Evolutionary conservation across 2,329 filamentous ascomycete species (phyloP), one percentile per base, ranked within the genome.

Genomic region (Paraphoma chrysanthemicola): DNA sequence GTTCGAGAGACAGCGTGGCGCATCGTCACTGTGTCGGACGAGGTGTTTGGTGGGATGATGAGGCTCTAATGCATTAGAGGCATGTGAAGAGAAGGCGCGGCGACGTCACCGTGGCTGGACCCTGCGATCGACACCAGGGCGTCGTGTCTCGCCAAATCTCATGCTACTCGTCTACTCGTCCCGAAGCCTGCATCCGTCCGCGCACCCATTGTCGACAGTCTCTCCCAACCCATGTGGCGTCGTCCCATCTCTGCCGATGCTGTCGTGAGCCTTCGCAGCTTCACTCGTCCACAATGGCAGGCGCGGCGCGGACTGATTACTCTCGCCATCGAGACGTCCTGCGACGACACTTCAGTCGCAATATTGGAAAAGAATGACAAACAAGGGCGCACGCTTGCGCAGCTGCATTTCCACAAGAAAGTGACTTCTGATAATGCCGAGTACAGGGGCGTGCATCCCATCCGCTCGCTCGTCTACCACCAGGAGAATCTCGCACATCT

Each of bases 321-420:
- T 5, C 84, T 94, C 47, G 90, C 90, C 50, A 93, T 95, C 71
- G 91, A 95, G 75, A 90, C 90, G 9, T 93, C 90, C 2, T 95
- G 94, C 82, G 94, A 98, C 78, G 94, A 98, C 80, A 97, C 93
- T 1, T 93, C 90, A 55, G 93, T 97, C 17, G 90, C 94, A 30
- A 78, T 98, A 46, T 82, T 97, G 39, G 86, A 91, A 51, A 89
- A 87, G 66, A 68, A 77, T 30, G 42, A 28, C 6, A 42, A 54
- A 42, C 10, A 39, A 39, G 53, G 53, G 31, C 48, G 14, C 18
- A 53, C 66, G 5, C 48, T 75, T 45, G 86, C 89, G 9, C 81
- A 78, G 6, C 83, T 96, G 2, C 87, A 90, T 66, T 96, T 92
- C 80, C 89, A 97, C 73, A 83, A 89, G 67, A 95, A 91, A 68